These are phyloP conservation scores for Monilinia fructicola DNA, from an alignment of 2,329 filamentous ascomycete species.

Conservation along the genomic window DNA sequence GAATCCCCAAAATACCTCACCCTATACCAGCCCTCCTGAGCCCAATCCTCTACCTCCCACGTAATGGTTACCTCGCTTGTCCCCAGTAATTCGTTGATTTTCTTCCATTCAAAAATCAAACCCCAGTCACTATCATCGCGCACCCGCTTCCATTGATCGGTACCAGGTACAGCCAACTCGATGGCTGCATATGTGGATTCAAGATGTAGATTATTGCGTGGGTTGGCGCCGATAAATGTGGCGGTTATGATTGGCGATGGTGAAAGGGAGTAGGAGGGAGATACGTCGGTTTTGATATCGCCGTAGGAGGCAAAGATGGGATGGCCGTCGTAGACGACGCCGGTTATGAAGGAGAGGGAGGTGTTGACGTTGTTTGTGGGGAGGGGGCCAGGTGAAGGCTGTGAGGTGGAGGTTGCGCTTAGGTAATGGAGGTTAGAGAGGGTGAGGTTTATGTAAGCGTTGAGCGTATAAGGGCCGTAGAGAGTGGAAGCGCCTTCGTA, in stretches of 20 bases:
- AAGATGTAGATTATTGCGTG: slow-evolving; percentile 79
- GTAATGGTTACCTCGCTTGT: slow-evolving; percentile 75
- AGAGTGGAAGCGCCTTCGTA: slow-evolving; percentile 96
- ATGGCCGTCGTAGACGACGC: slow-evolving; percentile 71
- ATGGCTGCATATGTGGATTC: slow-evolving; percentile 77
- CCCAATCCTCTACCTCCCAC: slow-evolving; percentile 72
- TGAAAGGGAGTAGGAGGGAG: slow-evolving; percentile 57
- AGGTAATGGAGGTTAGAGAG: slow-evolving; percentile 70
- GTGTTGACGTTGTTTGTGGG: slow-evolving; percentile 76
- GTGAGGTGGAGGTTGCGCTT: slow-evolving; percentile 47
- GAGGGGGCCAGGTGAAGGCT: slow-evolving; percentile 54
- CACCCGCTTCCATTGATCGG: slow-evolving; percentile 61
- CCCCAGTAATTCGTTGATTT: slow-evolving; percentile 66
- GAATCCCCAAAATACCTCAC: slow-evolving; percentile 82
- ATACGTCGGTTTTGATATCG: slow-evolving; percentile 57
- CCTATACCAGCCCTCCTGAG: slow-evolving; percentile 67
- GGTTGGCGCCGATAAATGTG: slow-evolving; percentile 83
- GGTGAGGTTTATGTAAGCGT: slow-evolving; percentile 85
- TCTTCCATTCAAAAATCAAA: slow-evolving; percentile 75
- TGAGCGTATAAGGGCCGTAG: slow-evolving; percentile 77
- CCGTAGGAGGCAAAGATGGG: slow-evolving; percentile 70
- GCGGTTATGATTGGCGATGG: slow-evolving; percentile 55
- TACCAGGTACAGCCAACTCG: slow-evolving; percentile 56
- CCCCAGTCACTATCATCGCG: slow-evolving; percentile 80
- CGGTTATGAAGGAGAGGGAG: slow-evolving; percentile 78